Base-by-base conservation (phyloP, 345 rosid genomes). In the Toxicodendron radicans region DNA sequence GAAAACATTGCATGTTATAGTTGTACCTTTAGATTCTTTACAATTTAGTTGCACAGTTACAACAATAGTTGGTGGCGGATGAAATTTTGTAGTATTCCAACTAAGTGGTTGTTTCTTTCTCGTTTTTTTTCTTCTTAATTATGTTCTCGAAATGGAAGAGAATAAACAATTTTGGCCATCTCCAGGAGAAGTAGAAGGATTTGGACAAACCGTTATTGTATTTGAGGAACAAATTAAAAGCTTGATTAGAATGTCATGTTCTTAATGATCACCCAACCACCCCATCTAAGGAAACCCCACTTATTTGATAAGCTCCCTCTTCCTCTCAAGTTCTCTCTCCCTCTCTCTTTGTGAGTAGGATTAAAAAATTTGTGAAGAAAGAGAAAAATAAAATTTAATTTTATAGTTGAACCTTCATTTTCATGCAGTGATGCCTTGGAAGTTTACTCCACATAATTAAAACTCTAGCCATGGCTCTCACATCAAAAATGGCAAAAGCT, bases 221-320 rank as follows among this genome's bases (percentile, higher is more conserved):
- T 69, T 73, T 0, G 84, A 81, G 66, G 73, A 81, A 16, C 78
- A 70, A n/a, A n/a, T n/a, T n/a, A n/a, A 71, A 81, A 77, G 65
- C 81, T 77, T 58, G 84, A 81, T 30, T 81, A 81, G 81, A 56
- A 56, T 4, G 80, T 77, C 46, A 10, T 81, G 14, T 77, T 81
- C 75, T 33, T n/a, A 75, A 41, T 81, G 58, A 41, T 49, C 30
- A 81, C 76, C 18, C 78, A 58, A 20, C 84, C 84, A 20, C 27
- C 23, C 23, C 66, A 74, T 16, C 45, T 64, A 18, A 70, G 80
- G 60, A 81, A 77, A 46, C 80, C 81, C 7, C 73, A 74, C 48
- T 57, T 77, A 17, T 74, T 76, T 35, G 81, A 79, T 16, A 70
- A 70, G 60, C 76, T 77, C 23, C 84, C 78, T 18, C 58, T 66